A percentile compares a stretch with the other conserved stretches of the same genome.
Conservation (phyloP, 495 filamentous ascomycete genomes). For the Cenococcum geophilum region DNA sequence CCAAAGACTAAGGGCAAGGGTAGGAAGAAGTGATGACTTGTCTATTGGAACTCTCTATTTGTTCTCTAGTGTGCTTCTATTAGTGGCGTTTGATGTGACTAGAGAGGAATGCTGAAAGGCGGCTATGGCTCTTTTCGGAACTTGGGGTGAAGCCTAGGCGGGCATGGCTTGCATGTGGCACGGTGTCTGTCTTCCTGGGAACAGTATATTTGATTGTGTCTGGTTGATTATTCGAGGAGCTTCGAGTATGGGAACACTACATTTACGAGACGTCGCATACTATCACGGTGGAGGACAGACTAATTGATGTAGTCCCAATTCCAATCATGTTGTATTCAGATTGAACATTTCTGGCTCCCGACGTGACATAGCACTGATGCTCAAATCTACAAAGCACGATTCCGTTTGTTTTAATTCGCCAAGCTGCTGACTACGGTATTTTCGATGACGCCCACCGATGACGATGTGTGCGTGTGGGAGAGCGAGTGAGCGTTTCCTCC, state of each 20-base stretch:
- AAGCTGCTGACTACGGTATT: too few species aligned
- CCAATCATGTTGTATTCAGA: too few species aligned
- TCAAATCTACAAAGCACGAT: too few species aligned
- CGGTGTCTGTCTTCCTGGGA: not conserved
- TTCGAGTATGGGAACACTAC: not conserved
- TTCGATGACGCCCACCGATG: too few species aligned
- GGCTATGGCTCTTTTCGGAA: not conserved
- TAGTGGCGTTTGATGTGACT: not conserved
- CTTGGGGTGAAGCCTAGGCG: not conserved
- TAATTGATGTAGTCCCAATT: too few species aligned
- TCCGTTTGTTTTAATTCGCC: too few species aligned
- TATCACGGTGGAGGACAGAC: not conserved
- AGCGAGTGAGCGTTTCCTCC: too few species aligned
- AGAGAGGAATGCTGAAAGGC: not conserved
- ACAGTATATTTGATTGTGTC: not conserved
- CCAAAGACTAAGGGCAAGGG: constrained; percentile 48
- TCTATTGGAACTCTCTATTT: not conserved
- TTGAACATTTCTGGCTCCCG: too few species aligned
- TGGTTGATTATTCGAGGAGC: not conserved
- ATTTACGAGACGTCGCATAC: not conserved
- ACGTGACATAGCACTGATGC: too few species aligned
- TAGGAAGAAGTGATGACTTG: constrained; percentile 32
- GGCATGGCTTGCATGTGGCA: not conserved
- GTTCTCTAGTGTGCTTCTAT: not conserved
- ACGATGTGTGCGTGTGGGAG: too few species aligned